Percentiles rank a stretch among this genome's conserved stretches.
These are phyloP conservation scores for Pseudogymnoascus sp. DNA, from an alignment of 2,329 filamentous ascomycete genomes.

Conservation along the genomic window DNA sequence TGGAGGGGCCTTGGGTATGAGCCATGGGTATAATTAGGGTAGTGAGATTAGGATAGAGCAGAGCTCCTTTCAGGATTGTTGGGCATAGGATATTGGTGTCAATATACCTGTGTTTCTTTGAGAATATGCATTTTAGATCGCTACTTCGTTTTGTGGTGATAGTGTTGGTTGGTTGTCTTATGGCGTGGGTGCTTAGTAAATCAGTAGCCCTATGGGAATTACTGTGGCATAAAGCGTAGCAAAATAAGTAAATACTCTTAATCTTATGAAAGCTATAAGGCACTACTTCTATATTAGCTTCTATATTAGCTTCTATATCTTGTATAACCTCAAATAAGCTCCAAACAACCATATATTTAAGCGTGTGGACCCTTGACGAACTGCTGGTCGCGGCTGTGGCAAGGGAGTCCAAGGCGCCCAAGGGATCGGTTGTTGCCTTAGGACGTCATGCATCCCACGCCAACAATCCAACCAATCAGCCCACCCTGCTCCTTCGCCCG, in stretches of 20 bases:
- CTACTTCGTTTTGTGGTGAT: neutral
- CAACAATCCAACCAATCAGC: neutral
- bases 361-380: conserved; percentile 1
- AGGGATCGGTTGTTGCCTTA: neutral
- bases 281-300: too few relatives aligned
- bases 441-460: neutral
- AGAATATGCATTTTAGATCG: neutral
- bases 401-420: neutral
- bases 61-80: neutral
- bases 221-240: neutral
- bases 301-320: too few relatives aligned
- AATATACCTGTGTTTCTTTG: neutral
- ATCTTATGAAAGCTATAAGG: too few relatives aligned
- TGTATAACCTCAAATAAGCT: neutral
- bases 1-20: neutral
- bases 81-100: neutral
- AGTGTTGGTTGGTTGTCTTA: neutral
- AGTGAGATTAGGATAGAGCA: neutral
- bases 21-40: neutral
- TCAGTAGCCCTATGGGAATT: neutral
- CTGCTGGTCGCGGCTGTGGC: neutral
- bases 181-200: neutral
- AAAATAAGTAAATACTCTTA: too few relatives aligned
- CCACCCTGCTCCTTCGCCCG: neutral
- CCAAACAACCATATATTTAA: neutral